Conservation (phyloP, 352 stramenopile genomes). For the Globisporangium carolinianum region DNA sequence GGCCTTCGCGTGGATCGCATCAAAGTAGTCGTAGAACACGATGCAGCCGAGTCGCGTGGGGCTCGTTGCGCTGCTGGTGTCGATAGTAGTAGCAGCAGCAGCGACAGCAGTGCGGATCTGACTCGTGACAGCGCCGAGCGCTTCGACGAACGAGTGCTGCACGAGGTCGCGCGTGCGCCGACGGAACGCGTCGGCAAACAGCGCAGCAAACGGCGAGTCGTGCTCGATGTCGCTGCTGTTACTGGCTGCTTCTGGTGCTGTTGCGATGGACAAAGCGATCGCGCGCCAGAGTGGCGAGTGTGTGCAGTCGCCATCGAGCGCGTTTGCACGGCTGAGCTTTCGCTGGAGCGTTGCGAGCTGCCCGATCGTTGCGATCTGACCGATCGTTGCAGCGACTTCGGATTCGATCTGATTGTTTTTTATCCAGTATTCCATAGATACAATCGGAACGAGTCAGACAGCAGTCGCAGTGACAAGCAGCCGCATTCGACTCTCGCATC, state of each 20-base stretch:
- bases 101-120: constrained; percentile 42
- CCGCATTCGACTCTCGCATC: not conserved
- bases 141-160: constrained; percentile 67
- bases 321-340: constrained; percentile 40
- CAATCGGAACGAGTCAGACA: not conserved
- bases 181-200: constrained; percentile 61
- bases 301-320: constrained; percentile 23
- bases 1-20: constrained; percentile 60
- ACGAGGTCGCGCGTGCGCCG: constrained; percentile 63
- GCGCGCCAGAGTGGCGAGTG: constrained; percentile 30
- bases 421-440: not conserved
- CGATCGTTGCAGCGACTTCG: constrained; percentile 38
- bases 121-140: constrained; percentile 59
- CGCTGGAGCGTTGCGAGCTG: constrained; percentile 48
- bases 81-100: constrained; percentile 13
- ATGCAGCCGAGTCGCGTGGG: constrained; percentile 29
- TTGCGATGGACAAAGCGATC: constrained; percentile 1
- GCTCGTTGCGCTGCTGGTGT: constrained; percentile 10
- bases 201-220: constrained; percentile 46
- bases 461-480: not conserved
- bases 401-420: constrained; percentile 25
- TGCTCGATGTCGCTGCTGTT: not conserved
- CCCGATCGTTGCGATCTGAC: constrained; percentile 46
- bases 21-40: constrained; percentile 77
- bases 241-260: not conserved